A percentile compares a stretch with the other conserved stretches of the same genome.
Conservation (phyloP, 176 grass and related monocot species). For the Aegilops umbellulata region DNA sequence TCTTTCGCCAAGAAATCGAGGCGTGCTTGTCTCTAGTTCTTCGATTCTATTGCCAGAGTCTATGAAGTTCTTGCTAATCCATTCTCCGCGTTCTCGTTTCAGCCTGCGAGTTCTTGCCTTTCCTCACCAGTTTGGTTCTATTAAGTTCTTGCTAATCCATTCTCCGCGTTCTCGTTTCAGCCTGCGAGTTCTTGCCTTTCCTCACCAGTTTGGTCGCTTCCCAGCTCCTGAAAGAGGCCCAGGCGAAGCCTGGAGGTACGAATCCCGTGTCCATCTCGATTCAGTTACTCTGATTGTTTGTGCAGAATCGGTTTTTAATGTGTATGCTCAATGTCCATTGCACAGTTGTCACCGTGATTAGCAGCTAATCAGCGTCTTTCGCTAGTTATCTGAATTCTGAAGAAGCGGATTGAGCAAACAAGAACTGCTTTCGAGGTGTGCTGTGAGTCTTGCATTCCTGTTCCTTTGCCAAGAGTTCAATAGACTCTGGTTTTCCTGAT, state of each 20-base stretch:
- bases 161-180: neutral
- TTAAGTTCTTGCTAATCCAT: neutral
- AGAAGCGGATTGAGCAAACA: constrained; percentile 10
- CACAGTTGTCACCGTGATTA: neutral
- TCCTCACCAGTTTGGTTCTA: neutral
- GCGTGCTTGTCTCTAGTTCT: neutral
- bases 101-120: neutral
- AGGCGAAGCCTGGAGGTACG: neutral
- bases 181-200: neutral
- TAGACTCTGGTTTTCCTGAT: neutral
- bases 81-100: neutral
- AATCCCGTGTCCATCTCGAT: neutral
- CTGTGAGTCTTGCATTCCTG: neutral
- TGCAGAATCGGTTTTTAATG: neutral
- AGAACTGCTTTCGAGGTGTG: neutral
- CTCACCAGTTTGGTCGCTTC: neutral
- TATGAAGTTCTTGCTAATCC: neutral
- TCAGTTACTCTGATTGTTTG: neutral
- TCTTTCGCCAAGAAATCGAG: neutral
- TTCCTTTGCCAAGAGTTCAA: neutral
- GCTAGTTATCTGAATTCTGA: neutral
- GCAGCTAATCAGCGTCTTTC: neutral
- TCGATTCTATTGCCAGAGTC: neutral
- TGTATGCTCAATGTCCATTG: neutral
- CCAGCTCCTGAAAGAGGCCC: neutral